These are phyloP conservation scores for Ophiostoma perfectum DNA, from an alignment of 2,329 filamentous ascomycete species.

Conservation along the genomic window DNA sequence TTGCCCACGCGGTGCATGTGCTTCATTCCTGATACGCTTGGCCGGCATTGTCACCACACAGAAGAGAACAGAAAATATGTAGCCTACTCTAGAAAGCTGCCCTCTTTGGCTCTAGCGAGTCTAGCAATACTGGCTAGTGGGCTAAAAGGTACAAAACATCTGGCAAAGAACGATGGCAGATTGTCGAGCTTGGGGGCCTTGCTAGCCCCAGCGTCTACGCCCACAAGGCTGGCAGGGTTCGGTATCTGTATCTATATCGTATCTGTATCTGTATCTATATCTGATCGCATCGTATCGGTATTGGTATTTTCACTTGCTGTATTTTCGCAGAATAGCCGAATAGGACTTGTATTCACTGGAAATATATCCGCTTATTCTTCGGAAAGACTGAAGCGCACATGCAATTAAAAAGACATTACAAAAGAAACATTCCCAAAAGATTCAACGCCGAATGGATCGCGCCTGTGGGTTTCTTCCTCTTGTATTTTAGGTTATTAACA, in stretches of 20 bases:
- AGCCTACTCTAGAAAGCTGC: not conserved
- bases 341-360: too few relatives aligned
- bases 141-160: conserved; percentile 2
- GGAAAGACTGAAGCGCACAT: too few relatives aligned
- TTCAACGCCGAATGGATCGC: too few relatives aligned
- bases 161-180: not conserved
- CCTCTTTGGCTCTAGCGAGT: not conserved
- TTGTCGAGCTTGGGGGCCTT: conserved; percentile 6
- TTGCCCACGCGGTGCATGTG: conserved; percentile 3
- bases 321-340: too few relatives aligned
- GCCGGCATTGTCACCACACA: not conserved
- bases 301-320: too few relatives aligned
- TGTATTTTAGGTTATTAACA: not conserved
- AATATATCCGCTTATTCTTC: too few relatives aligned
- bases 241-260: too few relatives aligned
- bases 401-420: too few relatives aligned
- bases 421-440: too few relatives aligned
- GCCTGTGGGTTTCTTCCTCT: not conserved
- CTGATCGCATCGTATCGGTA: too few relatives aligned
- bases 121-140: not conserved
- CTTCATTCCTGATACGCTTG: not conserved
- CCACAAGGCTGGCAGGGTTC: conserved; percentile 12
- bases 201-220: not conserved
- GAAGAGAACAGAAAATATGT: not conserved
- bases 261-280: too few relatives aligned